Percentiles rank a stretch among this genome's conserved stretches.
These are phyloP conservation scores for Termitomyces sp. DNA, from an alignment of 1,284 basidiomycete genomes.

Conservation along the genomic window DNA sequence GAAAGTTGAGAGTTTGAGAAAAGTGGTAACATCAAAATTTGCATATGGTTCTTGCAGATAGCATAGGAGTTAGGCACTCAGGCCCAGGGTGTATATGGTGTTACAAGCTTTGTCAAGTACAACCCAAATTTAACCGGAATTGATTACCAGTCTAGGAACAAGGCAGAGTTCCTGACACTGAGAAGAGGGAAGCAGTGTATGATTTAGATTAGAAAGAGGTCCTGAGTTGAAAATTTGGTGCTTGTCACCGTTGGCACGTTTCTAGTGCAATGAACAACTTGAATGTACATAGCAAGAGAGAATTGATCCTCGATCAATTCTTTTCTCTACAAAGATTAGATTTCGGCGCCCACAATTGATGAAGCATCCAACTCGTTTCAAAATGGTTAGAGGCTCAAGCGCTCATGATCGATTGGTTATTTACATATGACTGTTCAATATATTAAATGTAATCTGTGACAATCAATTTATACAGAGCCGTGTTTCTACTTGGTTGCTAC, in stretches of 20 bases:
- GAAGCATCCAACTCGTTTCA: no score
- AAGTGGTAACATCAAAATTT: slow-evolving; percentile 48
- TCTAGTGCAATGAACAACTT: neutral
- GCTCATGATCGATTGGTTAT: neutral
- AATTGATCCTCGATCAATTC: neutral
- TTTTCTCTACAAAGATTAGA: neutral
- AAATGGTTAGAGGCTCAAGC: no score
- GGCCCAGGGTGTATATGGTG: no score
- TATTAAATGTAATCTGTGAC: neutral
- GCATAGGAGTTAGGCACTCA: neutral
- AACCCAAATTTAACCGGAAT: neutral
- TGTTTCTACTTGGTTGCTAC: neutral
- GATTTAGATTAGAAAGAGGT: no score
- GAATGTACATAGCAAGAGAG: neutral
- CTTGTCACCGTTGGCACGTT: no score
- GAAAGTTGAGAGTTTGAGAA: slow-evolving; percentile 28
- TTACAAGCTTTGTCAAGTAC: neutral
- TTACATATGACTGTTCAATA: neutral
- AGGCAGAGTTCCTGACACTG: neutral
- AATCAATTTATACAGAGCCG: neutral
- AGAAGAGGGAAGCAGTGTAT: neutral
- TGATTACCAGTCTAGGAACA: neutral
- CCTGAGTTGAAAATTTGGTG: no score
- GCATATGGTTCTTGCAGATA: slow-evolving; percentile 46
- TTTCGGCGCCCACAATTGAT: neutral